phyloP scores from a whole-genome alignment of 2,329 filamentous ascomycete genomes.

The Biscogniauxia marginata region DNA sequence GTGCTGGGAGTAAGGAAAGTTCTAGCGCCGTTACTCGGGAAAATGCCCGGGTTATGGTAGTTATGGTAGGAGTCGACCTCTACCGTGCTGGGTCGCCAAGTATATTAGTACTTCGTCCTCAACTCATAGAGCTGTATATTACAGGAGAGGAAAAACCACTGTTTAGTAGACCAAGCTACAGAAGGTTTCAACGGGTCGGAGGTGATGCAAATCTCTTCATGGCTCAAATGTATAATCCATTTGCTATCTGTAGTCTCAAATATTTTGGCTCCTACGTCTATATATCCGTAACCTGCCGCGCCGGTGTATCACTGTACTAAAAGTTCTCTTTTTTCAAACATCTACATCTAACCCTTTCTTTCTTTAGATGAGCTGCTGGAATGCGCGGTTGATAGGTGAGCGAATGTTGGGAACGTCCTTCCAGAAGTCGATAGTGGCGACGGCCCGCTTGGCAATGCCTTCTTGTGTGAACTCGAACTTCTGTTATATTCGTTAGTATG shows the following conservation, averaged over 20 bases:
- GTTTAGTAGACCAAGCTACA: not conserved
- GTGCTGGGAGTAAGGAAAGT: no score
- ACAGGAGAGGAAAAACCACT: not conserved
- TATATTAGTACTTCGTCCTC: no score
- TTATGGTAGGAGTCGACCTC: no score
- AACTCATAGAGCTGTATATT: not conserved
- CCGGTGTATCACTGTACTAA: conserved; percentile 9
- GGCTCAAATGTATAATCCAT: conserved; percentile 15
- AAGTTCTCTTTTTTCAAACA: conserved; percentile 10
- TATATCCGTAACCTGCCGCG: conserved; percentile 20
- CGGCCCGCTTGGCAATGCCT: conserved; percentile 91
- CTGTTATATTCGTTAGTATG: conserved; percentile 50
- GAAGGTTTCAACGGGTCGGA: not conserved
- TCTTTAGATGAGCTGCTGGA: conserved; percentile 89
- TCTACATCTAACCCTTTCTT: conserved; percentile 8
- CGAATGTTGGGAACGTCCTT: conserved; percentile 88
- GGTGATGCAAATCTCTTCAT: not conserved
- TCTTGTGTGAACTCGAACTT: conserved; percentile 99
- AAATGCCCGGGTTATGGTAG: no score
- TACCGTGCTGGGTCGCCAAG: no score
- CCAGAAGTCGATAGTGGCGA: conserved; percentile 94
- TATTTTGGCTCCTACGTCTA: conserved; percentile 29
- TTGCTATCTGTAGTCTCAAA: conserved; percentile 13
- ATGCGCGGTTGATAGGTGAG: conserved; percentile 94
- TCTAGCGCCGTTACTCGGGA: no score